phyloP scores from a whole-genome alignment of 2,329 filamentous ascomycete genomes.

The Colletotrichum filicis region DNA sequence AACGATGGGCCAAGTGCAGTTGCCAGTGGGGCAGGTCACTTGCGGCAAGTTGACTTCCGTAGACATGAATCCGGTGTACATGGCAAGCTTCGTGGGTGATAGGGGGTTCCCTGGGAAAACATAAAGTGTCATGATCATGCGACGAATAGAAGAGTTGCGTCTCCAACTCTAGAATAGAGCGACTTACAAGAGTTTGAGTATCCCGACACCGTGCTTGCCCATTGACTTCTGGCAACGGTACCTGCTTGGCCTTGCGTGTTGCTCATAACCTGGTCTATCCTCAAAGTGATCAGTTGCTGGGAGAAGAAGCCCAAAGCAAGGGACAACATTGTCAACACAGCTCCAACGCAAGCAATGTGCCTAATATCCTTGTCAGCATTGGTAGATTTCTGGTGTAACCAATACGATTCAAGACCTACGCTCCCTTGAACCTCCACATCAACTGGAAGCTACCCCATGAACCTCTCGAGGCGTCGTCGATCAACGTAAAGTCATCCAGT shows the following conservation, averaged over 20 bases:
- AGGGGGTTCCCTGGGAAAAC: background rate
- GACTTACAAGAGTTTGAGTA: background rate
- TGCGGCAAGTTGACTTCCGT: slow-evolving; percentile 39
- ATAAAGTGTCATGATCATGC: background rate
- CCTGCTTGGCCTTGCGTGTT: slow-evolving; percentile 42
- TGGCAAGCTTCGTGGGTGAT: slow-evolving; percentile 45
- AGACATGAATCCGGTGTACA: slow-evolving; percentile 49
- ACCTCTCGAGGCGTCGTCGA: slow-evolving; percentile 37
- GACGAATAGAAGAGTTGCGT: background rate
- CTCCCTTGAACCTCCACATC: slow-evolving; percentile 35
- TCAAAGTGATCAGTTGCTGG: slow-evolving; percentile 47
- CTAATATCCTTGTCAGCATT: background rate
- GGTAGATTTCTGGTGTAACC: too few relatives aligned
- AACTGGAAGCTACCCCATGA: slow-evolving; percentile 35
- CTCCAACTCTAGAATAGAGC: background rate
- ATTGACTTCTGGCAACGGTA: slow-evolving; percentile 40
- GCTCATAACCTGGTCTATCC: slow-evolving; percentile 35
- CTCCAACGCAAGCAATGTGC: slow-evolving; percentile 49
- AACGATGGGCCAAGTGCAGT: slow-evolving; percentile 49
- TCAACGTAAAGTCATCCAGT: slow-evolving; percentile 37
- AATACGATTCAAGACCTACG: background rate
- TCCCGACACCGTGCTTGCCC: slow-evolving; percentile 5
- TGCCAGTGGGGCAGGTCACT: slow-evolving; percentile 44
- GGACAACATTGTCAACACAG: slow-evolving; percentile 46
- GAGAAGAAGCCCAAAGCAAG: slow-evolving; percentile 52